Percentiles rank a stretch among this genome's conserved stretches.
phyloP scores from a whole-genome alignment of 306 rosid genomes.

The Trifolium repens region DNA sequence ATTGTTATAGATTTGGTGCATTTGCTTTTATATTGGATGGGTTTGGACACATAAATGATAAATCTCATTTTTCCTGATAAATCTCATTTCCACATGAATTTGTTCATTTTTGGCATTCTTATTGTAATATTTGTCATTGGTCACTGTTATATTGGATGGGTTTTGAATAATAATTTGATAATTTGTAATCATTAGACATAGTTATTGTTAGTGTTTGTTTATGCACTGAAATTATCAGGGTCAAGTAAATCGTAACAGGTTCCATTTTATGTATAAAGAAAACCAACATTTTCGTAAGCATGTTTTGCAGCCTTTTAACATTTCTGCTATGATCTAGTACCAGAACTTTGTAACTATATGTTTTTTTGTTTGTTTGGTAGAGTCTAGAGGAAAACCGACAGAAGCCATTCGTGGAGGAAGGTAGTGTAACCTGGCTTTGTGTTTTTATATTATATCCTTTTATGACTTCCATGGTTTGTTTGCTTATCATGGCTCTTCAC shows the following conservation, averaged over 20 bases:
- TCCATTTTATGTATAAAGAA: constrained; percentile 25
- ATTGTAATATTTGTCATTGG: not conserved
- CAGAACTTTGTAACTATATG: constrained; percentile 12
- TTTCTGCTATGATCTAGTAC: constrained; percentile 34
- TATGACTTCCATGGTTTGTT: constrained; percentile 33
- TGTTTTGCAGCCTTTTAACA: constrained; percentile 8
- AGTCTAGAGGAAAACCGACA: constrained; percentile 82
- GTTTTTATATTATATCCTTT: constrained; percentile 28
- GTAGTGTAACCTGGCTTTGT: constrained; percentile 51
- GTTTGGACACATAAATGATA: constrained; percentile 10
- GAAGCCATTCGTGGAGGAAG: constrained; percentile 99
- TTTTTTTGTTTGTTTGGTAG: constrained; percentile 52
- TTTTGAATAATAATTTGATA: not conserved
- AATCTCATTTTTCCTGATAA: constrained; percentile 9
- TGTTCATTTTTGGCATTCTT: constrained; percentile 29
- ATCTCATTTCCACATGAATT: not conserved
- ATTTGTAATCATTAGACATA: constrained; percentile 3
- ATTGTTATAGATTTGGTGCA: constrained; percentile 2
- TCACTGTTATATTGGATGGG: not conserved
- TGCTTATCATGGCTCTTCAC: constrained; percentile 38
- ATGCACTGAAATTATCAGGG: not conserved
- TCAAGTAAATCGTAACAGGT: constrained; percentile 19
- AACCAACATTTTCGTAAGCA: constrained; percentile 6
- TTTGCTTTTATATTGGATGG: constrained; percentile 36
- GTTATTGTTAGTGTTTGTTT: constrained; percentile 10